Evolutionary conservation across 805 yeast species (phyloP), one percentile per base, ranked within the genome.

Genomic region (Wickerhamiella domercqiae): DNA sequence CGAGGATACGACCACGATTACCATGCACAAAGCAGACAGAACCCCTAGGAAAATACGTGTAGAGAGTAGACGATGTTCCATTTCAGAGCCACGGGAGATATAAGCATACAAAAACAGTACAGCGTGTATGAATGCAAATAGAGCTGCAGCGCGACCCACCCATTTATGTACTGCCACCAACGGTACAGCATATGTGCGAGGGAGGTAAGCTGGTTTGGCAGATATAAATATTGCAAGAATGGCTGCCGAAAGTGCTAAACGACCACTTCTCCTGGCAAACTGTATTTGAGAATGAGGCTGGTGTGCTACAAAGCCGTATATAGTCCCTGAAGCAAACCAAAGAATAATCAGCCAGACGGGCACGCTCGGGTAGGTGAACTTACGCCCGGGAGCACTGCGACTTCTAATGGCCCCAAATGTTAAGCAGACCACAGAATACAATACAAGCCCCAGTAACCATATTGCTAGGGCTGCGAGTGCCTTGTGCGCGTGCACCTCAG

Each of bases 81-180:
- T 30, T 7, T 13, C 11, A 18, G 11, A 13, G 20, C 33, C 36
- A 21, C 18, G 11, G 9, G 16, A 24, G 19, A 32, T 15, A 36
- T 47, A 46, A 3, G 44, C 31, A 7, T 26, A 17, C 6, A 40
- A 21, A 52, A 82, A 87, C 2, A 80, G 44, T 0, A 64, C 36
- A 0, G 84, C 73, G 51, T 87, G 97, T 7, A 71, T 34, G 0
- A 68, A 40, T 2, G 82, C 70, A 51, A 80, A 76, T 5, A 78
- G 21, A 0, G 83, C 76, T n/a, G 82, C 70, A 2, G 78, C 57
- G 39, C 97, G 64, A 2, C 93, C 78, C 1, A 86, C 61, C 96
- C 96, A 87, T 54, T 86, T 86, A 59, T 87, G 97, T 16, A 83
- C 62, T 0, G 93, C 86, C 7, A 84, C 53, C 25, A 84, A 55